Conservation (phyloP, 116 monocot genomes). For the Iris pallida region DNA sequence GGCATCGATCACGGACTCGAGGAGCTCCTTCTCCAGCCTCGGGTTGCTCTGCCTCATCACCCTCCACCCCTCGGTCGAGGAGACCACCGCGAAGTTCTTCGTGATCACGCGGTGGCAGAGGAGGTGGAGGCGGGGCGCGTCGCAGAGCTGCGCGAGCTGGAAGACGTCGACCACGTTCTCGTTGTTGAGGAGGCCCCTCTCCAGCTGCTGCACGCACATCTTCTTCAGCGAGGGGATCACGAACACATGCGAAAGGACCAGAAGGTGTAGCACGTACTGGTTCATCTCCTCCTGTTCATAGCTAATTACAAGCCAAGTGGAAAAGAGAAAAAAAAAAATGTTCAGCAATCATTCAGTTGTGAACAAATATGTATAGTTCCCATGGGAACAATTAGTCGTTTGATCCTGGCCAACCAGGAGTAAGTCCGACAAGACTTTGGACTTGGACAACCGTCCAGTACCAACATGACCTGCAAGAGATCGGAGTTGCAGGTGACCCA, state of each 20-base stretch:
- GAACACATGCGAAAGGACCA: constrained; percentile 60
- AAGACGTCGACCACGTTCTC: constrained; percentile 60
- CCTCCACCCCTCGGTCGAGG: constrained; percentile 56
- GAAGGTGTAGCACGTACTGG: constrained; percentile 45
- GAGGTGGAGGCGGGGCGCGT: constrained; percentile 47
- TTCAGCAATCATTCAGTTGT: too few species aligned
- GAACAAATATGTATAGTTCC: too few species aligned
- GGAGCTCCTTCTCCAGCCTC: constrained; percentile 46
- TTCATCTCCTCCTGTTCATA: constrained; percentile 54
- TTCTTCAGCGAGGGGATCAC: constrained; percentile 42
- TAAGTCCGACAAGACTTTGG: too few species aligned
- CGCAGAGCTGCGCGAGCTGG: constrained; percentile 53
- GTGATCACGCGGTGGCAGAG: constrained; percentile 43
- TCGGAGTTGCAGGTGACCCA: too few species aligned
- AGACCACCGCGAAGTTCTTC: constrained; percentile 29
- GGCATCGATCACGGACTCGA: constrained; percentile 39
- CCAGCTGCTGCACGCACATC: constrained; percentile 41
- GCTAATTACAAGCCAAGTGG: constrained; percentile 10
- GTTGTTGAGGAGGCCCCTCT: constrained; percentile 28
- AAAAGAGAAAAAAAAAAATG: too few species aligned
- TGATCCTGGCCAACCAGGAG: too few species aligned
- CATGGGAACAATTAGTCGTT: too few species aligned
- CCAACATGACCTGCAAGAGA: too few species aligned
- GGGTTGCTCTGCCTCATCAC: constrained; percentile 48
- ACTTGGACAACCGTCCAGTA: too few species aligned